Base-by-base conservation (phyloP, 164 flowering plant genomes). In the Aristolochia contorta region DNA sequence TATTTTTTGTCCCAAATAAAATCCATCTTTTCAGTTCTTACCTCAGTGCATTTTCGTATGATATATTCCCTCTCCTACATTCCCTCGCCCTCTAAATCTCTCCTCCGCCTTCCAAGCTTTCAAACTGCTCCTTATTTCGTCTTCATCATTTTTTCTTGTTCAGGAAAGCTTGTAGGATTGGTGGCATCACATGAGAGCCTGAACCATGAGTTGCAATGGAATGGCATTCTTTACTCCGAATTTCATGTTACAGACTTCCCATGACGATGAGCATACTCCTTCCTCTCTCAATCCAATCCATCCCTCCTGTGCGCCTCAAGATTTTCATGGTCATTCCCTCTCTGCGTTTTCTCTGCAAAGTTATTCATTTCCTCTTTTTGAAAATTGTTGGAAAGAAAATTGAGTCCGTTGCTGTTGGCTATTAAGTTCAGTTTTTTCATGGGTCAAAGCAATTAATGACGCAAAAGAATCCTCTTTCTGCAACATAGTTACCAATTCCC, bases 151-250 rank as follows among this genome's bases (percentile, higher is more conserved):
- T 56, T n/a, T 45, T 63, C 54, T 51, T 67, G 65, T 41, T 45
- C 57, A 59, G 43, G 68, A 63, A n/a, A 64, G 54, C 56, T 27
- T 62, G 63, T 48, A 54, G 56, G 65, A 59, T 58, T 27, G 30
- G 37, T 66, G 54, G 59, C 57, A 58, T 45, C 23, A 22, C 23
- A 22, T 53, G 56, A 53, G 21, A 58, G 56, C 60, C 52, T 58
- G 47, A 25, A 10, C 59, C 56, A 75, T 75, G 79, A 63, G 62
- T 56, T 68, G 75, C 68, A 78, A 72, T 71, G 87, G 73, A 65
- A 91, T 91, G 98, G 79, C 86, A 21, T 91, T 91, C 78, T 86
- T 89, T 76, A 83, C 84, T 67, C 56, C 96, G 61, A 91, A 81
- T 75, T 86, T 91, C 86, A 80, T 89, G 86, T 71, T 85, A 12